Base-by-base conservation (phyloP, 345 rosid species). In the Litchi chinensis region DNA sequence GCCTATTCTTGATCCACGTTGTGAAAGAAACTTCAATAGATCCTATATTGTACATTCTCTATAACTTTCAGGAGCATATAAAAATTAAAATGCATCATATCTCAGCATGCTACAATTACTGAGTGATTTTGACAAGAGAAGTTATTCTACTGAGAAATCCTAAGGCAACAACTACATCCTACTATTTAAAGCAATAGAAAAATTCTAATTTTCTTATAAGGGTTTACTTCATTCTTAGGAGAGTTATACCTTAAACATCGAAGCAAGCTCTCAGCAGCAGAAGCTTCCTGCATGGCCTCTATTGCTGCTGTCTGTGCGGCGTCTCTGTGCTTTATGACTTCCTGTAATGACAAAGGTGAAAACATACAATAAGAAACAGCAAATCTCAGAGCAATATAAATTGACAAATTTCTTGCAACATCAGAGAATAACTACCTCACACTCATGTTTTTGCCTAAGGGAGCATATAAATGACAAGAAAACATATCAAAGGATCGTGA, bases 221-320 rank as follows among this genome's bases (percentile, higher is more conserved):
- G 24, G 15, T 3, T 18, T 28, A 19, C 9, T 65, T 75, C 11
- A n/a, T 19, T 76, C n/a, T 28, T 64, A 24, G 19, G n/a, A 40
- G 15, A 16, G 62, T 21, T 79, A 77, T 84, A 96, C 99, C 97
- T 91, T 77, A 96, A 87, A 81, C 99, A 96, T 66, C 84, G 90
- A 70, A 96, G 97, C 78, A 94, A 88, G 86, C 93, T 91, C 88
- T 94, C 98, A n/a, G 97, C 85, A 82, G 91, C 94, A 79, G 97
- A 89, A 69, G 99, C 98, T 87, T 96, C 99, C 78, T 90, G 97
- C 85, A 96, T 83, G 81, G 98, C 97, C 80, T 92, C 98, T 65
- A 91, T 79, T 16, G 97, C 98, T 1, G 95, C 98, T 44, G 82
- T 83, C 86, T 92, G 96, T 69, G 98, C 98, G 56, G 93, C 89